These are phyloP conservation scores for Colletotrichum sp. DNA, from an alignment of 2,329 filamentous ascomycete genomes.

Conservation along the genomic window DNA sequence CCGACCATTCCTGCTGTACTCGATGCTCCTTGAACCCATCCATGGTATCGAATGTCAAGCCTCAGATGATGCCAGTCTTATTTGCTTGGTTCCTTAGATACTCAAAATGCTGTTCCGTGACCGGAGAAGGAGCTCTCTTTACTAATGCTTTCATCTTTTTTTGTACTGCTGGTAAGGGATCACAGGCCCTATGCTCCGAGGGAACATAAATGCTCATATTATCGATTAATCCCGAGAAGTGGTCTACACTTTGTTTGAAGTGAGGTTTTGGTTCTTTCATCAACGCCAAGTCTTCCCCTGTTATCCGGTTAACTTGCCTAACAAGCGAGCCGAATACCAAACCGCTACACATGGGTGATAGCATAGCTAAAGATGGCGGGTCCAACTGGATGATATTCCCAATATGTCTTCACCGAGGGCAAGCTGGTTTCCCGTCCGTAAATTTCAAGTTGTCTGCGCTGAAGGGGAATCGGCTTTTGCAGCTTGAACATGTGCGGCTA, in stretches of 20 bases:
- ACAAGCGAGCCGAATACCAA: neutral
- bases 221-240: rapidly evolving
- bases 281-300: neutral
- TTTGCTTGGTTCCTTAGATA: neutral
- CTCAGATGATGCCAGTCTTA: neutral
- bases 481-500: too few relatives aligned
- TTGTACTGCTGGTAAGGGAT: neutral
- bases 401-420: too few relatives aligned
- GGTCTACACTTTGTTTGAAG: neutral
- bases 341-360: neutral
- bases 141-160: too few relatives aligned
- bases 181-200: neutral
- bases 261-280: neutral
- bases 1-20: too few relatives aligned
- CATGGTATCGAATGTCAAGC: too few relatives aligned
- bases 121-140: neutral
- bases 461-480: too few relatives aligned
- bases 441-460: too few relatives aligned
- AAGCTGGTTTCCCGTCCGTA: too few relatives aligned
- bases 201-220: neutral
- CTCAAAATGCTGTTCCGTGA: neutral
- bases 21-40: too few relatives aligned
- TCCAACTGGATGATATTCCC: too few relatives aligned
- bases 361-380: too few relatives aligned
- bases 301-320: neutral